Conservation (phyloP, 1,284 basidiomycete genomes). For the Austroboletus novae-zelandiae region DNA sequence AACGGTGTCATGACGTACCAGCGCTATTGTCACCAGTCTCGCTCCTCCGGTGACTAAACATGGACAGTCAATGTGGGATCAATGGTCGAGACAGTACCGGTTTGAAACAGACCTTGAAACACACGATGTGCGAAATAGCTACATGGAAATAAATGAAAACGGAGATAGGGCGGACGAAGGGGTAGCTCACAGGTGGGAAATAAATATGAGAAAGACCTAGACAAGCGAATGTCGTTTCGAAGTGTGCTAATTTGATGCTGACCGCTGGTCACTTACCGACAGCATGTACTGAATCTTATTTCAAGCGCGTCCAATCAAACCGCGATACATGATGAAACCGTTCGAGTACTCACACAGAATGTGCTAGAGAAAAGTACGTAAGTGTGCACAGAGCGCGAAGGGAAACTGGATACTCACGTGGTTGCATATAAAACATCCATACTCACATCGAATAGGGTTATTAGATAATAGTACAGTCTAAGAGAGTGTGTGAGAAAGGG, state of each 20-base stretch:
- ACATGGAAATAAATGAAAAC: conserved; percentile 1
- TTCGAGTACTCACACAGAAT: conserved; percentile 34
- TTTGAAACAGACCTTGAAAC: conserved; percentile 25
- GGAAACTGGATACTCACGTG: conserved; percentile 26
- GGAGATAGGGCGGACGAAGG: neutral
- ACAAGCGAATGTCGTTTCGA: neutral
- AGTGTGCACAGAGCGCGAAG: neutral
- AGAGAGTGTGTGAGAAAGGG: conserved; percentile 9
- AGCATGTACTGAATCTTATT: conserved; percentile 37
- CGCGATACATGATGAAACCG: neutral
- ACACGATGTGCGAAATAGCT: conserved; percentile 38
- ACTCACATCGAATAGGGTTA: conserved; percentile 33
- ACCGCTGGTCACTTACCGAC: conserved; percentile 26
- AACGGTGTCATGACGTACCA: conserved; percentile 17
- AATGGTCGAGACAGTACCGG: neutral
- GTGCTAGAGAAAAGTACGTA: conserved; percentile 23
- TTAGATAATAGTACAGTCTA: conserved; percentile 38
- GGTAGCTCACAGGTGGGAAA: conserved; percentile 35
- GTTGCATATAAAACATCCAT: conserved; percentile 34
- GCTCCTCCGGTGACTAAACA: conserved; percentile 22
- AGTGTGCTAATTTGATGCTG: neutral
- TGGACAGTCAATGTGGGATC: neutral
- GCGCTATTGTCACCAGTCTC: conserved; percentile 4
- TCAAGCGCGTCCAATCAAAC: conserved; percentile 1
- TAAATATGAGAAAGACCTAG: conserved; percentile 32